phyloP scores from a whole-genome alignment of 306 rosid species.

The Prunus padus region DNA sequence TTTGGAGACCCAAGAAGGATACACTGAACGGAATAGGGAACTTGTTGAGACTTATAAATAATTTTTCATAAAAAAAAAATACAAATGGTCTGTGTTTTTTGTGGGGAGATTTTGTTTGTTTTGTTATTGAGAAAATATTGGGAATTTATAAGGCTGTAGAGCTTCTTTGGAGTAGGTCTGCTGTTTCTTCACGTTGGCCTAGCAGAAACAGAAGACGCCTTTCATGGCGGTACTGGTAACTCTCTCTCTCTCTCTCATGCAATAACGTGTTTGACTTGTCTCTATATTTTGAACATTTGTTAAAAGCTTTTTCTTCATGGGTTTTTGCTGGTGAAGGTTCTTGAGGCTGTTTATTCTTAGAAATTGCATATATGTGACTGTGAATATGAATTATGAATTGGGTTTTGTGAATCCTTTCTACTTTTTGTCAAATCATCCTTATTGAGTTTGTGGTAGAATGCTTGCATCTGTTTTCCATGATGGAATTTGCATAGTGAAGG shows the following conservation, averaged over 20 bases:
- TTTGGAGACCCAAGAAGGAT: constrained; percentile 14
- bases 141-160: constrained; percentile 64
- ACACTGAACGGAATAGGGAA: background rate
- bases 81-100: constrained; percentile 26
- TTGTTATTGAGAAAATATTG: constrained; percentile 24
- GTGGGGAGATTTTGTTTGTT: constrained; percentile 37
- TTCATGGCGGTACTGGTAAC: constrained; percentile 42
- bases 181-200: constrained; percentile 49
- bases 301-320: constrained; percentile 33
- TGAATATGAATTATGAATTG: constrained; percentile 9
- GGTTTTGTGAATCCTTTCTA: background rate
- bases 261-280: constrained; percentile 18
- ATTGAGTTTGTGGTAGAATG: constrained; percentile 14
- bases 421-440: background rate
- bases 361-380: constrained; percentile 15
- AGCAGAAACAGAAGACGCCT: constrained; percentile 46
- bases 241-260: constrained; percentile 29
- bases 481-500: constrained; percentile 18
- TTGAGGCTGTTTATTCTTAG: constrained; percentile 14
- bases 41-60: background rate
- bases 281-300: constrained; percentile 13
- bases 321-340: constrained; percentile 27
- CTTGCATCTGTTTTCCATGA: constrained; percentile 10
- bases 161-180: constrained; percentile 26
- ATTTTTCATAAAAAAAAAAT: background rate